Percentiles rank a stretch among this genome's conserved stretches.
phyloP scores from a whole-genome alignment of 2,329 filamentous ascomycete species.

The Lasiodiplodia hormozganensis region DNA sequence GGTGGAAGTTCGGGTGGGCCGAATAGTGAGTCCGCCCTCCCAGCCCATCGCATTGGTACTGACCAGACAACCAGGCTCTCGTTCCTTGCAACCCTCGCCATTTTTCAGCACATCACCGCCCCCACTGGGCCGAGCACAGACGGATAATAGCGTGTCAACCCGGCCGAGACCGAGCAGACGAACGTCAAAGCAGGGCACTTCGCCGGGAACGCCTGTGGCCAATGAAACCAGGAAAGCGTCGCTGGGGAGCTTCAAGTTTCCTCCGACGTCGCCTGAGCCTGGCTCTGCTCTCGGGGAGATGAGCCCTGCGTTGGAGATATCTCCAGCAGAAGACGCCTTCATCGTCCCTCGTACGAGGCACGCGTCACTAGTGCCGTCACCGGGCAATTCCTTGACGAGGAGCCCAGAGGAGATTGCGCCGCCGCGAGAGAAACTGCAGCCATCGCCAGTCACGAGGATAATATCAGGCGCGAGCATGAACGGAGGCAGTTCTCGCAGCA shows the following conservation, averaged over 20 bases:
- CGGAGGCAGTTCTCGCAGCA: constrained; percentile 81
- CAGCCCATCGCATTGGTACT: constrained; percentile 36
- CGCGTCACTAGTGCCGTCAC: not conserved
- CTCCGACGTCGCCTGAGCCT: constrained; percentile 45
- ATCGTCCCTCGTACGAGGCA: constrained; percentile 11
- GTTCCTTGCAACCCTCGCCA: constrained; percentile 49
- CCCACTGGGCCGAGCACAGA: constrained; percentile 38
- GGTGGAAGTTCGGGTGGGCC: constrained; percentile 9
- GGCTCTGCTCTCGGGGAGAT: constrained; percentile 29
- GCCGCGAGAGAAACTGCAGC: constrained; percentile 61
- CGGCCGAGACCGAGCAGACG: constrained; percentile 35
- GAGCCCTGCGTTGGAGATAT: constrained; percentile 28
- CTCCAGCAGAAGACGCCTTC: constrained; percentile 17
- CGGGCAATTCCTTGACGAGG: not conserved
- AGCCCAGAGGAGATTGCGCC: constrained; percentile 24
- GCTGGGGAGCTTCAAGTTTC: constrained; percentile 63
- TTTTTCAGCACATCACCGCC: constrained; percentile 50
- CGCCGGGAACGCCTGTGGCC: constrained; percentile 46
- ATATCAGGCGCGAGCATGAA: constrained; percentile 78
- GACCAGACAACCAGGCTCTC: not conserved
- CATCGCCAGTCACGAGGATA: constrained; percentile 68
- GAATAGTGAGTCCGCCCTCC: constrained; percentile 40
- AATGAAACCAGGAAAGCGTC: constrained; percentile 46
- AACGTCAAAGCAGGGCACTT: constrained; percentile 19
- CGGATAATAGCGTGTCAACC: constrained; percentile 41